Evolutionary conservation across 2,329 filamentous ascomycete species (phyloP).

Genomic region (Chalaropsis thielavioides): DNA sequence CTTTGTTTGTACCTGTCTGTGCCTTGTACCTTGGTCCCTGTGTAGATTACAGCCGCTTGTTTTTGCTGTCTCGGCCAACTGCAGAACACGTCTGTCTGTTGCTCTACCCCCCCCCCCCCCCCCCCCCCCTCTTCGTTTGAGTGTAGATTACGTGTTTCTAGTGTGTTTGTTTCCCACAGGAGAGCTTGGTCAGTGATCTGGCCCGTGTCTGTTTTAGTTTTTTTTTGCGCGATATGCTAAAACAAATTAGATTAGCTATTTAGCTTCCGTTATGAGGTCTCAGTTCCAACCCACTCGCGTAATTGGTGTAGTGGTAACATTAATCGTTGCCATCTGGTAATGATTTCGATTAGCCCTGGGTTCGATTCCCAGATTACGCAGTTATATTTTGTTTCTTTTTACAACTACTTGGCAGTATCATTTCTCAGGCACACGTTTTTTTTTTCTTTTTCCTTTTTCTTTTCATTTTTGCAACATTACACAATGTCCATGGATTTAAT

Average conservation of each 20-base stretch:
- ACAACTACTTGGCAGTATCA: too few relatives aligned
- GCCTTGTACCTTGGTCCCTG: not conserved
- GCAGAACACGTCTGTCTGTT: not conserved
- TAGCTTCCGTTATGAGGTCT: not conserved
- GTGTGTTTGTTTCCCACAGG: not conserved
- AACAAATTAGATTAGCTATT: not conserved
- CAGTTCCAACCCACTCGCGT: not conserved
- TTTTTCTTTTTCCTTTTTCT: not conserved
- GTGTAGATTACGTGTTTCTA: not conserved
- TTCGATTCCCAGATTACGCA: conserved; percentile 6
- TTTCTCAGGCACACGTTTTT: not conserved
- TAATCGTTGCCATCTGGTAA: conserved; percentile 7
- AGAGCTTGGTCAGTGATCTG: not conserved
- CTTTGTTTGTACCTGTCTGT: not conserved
- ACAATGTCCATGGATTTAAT: too few relatives aligned
- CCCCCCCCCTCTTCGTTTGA: not conserved
- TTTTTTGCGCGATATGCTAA: not conserved
- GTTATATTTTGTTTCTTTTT: not conserved
- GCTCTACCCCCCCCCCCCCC: not conserved
- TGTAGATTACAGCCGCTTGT: not conserved
- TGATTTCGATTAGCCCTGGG: conserved; percentile 7
- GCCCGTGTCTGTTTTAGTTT: not conserved
- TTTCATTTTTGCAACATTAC: not conserved
- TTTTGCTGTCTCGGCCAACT: not conserved
- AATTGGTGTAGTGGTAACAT: conserved; percentile 10